These are phyloP conservation scores for Zelopaecilomyces penicillatus DNA, from an alignment of 2,329 filamentous ascomycete genomes.

Conservation along the genomic window DNA sequence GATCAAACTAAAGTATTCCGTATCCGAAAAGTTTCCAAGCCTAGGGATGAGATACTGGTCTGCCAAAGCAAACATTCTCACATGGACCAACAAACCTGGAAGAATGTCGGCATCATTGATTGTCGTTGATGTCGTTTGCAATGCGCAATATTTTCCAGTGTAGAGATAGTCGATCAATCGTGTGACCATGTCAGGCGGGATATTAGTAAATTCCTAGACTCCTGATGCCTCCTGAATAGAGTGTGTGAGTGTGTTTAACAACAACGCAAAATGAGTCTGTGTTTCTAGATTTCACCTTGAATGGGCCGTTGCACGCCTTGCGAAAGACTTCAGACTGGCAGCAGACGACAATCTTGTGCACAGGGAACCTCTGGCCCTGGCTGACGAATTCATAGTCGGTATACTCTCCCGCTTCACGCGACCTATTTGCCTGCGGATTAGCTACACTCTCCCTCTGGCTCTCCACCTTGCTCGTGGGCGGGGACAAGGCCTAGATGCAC, in stretches of 20 bases:
- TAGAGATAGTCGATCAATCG: constrained; percentile 5
- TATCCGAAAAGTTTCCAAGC: background rate
- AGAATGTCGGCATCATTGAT: background rate
- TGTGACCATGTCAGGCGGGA: background rate
- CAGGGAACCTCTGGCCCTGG: background rate
- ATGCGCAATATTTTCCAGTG: background rate
- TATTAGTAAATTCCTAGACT: background rate
- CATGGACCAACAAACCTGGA: background rate
- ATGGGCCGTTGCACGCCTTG: background rate
- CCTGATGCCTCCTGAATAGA: background rate
- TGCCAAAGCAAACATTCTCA: background rate
- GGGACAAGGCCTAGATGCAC: too few relatives aligned
- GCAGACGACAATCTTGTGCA: constrained; percentile 4
- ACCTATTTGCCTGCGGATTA: background rate
- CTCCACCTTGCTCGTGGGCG: too few relatives aligned
- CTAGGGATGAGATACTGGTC: background rate
- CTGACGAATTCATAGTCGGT: constrained; percentile 3
- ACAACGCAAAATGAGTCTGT: background rate
- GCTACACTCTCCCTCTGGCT: too few relatives aligned
- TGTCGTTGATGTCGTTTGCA: background rate
- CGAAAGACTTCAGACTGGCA: constrained; percentile 3
- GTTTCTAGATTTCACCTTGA: background rate
- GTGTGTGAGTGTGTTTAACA: background rate
- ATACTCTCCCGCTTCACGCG: background rate
- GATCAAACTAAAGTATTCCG: background rate